Evolutionary conservation across 2,329 filamentous ascomycete genomes (phyloP).

Genomic region (Helotiales sp.): DNA sequence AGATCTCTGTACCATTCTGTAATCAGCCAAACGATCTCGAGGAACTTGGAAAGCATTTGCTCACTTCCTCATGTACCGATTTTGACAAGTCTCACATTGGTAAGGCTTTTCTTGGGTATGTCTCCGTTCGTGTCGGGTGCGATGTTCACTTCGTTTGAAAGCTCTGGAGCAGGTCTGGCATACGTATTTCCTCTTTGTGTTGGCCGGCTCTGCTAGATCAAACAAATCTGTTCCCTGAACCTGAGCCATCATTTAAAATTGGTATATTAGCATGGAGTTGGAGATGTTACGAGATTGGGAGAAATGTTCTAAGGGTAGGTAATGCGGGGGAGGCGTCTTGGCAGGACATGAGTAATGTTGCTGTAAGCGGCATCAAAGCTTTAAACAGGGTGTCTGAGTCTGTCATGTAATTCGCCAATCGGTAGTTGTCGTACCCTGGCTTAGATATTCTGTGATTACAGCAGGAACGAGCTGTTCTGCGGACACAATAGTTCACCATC

Average conservation of each 20-base stretch:
- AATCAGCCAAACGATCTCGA: not conserved
- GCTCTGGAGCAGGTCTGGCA: not conserved
- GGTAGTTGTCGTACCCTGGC: no score
- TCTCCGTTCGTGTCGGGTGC: not conserved
- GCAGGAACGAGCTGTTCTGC: no score
- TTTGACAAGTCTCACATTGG: not conserved
- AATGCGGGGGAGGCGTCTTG: no score
- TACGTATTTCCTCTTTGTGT: not conserved
- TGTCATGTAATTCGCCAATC: no score
- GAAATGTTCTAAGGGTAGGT: no score
- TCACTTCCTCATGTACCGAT: slow-evolving; percentile 2
- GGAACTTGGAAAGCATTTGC: not conserved
- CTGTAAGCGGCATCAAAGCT: no score
- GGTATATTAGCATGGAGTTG: not conserved
- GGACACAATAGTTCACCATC: no score
- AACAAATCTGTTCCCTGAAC: not conserved
- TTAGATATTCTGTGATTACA: no score
- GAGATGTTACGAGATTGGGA: not conserved
- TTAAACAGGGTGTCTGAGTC: no score
- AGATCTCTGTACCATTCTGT: not conserved
- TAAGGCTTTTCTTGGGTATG: slow-evolving; percentile 5
- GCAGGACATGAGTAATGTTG: no score
- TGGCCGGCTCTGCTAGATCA: not conserved
- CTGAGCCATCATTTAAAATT: not conserved
- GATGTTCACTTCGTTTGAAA: not conserved